A percentile compares a stretch with the other conserved stretches of the same genome.
These are phyloP conservation scores for Tetrapisispora pingtungensis DNA, from an alignment of 805 yeast species.

Conservation along the genomic window DNA sequence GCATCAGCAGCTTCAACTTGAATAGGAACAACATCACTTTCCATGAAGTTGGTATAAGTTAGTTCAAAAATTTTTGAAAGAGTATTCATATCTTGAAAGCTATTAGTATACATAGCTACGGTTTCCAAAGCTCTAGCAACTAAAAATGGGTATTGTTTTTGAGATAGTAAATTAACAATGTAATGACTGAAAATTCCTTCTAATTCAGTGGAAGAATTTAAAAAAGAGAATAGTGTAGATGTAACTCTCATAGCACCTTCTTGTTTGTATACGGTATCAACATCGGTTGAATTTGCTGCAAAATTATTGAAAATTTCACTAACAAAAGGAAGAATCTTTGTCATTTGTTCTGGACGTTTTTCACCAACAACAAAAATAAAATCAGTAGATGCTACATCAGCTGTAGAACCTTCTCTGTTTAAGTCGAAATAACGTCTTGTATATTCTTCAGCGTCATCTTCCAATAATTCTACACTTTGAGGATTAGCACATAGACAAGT, in stretches of 20 bases:
- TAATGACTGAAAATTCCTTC: conserved; percentile 53
- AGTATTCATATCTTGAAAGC: conserved; percentile 30
- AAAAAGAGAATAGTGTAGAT: conserved; percentile 48
- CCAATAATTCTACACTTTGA: conserved; percentile 59
- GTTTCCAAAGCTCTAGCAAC: conserved; percentile 64
- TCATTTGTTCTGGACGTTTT: conserved; percentile 46
- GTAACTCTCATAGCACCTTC: conserved; percentile 78
- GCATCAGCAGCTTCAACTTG: conserved; percentile 84
- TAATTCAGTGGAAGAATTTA: conserved; percentile 37
- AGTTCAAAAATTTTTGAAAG: conserved; percentile 34
- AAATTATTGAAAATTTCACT: conserved; percentile 37
- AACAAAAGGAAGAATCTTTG: conserved; percentile 45
- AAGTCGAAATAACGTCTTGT: conserved; percentile 62
- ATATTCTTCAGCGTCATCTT: conserved; percentile 75
- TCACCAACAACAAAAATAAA: conserved; percentile 54
- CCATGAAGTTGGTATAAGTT: conserved; percentile 32
- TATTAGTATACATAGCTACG: conserved; percentile 32
- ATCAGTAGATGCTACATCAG: conserved; percentile 74
- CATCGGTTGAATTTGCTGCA: conserved; percentile 26
- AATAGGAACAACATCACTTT: conserved; percentile 52
- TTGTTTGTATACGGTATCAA: conserved; percentile 46
- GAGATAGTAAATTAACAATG: conserved; percentile 55
- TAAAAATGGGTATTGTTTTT: conserved; percentile 47
- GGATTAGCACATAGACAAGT: conserved; percentile 66
- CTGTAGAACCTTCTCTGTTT: conserved; percentile 51